These are phyloP conservation scores for Xanthoparmelia taractica DNA, from an alignment of 495 filamentous ascomycete species.

Conservation along the genomic window DNA sequence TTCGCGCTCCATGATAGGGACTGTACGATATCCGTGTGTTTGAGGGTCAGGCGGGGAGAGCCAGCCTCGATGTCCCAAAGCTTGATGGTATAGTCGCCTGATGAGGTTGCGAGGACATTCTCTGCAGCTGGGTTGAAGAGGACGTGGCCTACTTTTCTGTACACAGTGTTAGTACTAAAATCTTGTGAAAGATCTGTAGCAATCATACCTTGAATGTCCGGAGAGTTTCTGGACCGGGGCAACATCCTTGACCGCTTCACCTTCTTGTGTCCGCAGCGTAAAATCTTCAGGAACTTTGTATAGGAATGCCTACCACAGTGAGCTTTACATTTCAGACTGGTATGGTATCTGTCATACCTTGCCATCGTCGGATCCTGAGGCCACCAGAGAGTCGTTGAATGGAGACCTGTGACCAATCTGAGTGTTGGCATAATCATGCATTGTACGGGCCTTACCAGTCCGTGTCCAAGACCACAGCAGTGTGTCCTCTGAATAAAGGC, in stretches of 20 bases:
- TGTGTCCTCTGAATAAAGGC: constrained; percentile 92
- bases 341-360: constrained; percentile 48
- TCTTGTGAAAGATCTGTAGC: not conserved
- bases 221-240: constrained; percentile 68
- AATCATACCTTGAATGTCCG: constrained; percentile 49
- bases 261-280: constrained; percentile 70
- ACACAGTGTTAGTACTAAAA: constrained; percentile 1
- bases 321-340: constrained; percentile 13
- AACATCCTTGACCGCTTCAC: constrained; percentile 67
- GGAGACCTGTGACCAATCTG: constrained; percentile 61
- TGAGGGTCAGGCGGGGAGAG: constrained; percentile 60
- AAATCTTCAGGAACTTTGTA: constrained; percentile 92
- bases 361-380: constrained; percentile 91
- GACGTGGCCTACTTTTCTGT: constrained; percentile 90
- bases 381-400: constrained; percentile 87
- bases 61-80: constrained; percentile 91
- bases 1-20: constrained; percentile 93
- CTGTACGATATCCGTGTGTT: constrained; percentile 85
- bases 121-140: constrained; percentile 96
- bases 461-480: constrained; percentile 89
- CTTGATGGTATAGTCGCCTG: constrained; percentile 91
- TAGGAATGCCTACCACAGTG: constrained; percentile 59
- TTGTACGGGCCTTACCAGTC: constrained; percentile 64
- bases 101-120: constrained; percentile 89
- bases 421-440: constrained; percentile 18